Evolutionary conservation across 1,139 yeast species (phyloP).

Genomic region (Yamadazyma dushanensis): DNA sequence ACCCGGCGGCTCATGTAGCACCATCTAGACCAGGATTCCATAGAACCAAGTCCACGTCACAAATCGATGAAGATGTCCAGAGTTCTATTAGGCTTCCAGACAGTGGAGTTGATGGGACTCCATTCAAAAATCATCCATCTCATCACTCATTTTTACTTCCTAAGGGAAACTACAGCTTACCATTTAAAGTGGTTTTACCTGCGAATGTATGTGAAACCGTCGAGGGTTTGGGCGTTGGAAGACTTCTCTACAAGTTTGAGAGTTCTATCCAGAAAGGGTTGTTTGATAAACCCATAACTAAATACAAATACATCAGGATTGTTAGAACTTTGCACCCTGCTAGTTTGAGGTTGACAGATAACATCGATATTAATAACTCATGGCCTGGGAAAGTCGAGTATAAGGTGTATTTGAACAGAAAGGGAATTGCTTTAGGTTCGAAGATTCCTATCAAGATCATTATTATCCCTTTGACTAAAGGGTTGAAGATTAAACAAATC

Average conservation of each 20-base stretch:
- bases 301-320: constrained; percentile 34
- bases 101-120: constrained; percentile 48
- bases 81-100: constrained; percentile 27
- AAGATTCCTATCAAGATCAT: constrained; percentile 50
- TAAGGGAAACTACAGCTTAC: constrained; percentile 66
- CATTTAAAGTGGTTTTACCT: constrained; percentile 58
- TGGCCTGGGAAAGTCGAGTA: constrained; percentile 71
- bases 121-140: constrained; percentile 28
- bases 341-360: constrained; percentile 51
- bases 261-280: constrained; percentile 56
- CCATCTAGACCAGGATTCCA: constrained; percentile 19
- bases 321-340: constrained; percentile 54
- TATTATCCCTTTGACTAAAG: constrained; percentile 61
- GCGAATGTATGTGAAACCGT: constrained; percentile 64
- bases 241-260: constrained; percentile 54
- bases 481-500: constrained; percentile 48
- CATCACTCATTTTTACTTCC: constrained; percentile 51
- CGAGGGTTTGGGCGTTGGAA: constrained; percentile 61
- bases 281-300: constrained; percentile 42
- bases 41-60: constrained; percentile 23
- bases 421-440: constrained; percentile 64
- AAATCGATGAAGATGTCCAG: constrained; percentile 7
- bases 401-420: constrained; percentile 53
- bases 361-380: constrained; percentile 57
- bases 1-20: constrained; percentile 3